Conservation (phyloP, 192 early-diverging fungal genomes). For the Globomyces pollinis-pini region DNA sequence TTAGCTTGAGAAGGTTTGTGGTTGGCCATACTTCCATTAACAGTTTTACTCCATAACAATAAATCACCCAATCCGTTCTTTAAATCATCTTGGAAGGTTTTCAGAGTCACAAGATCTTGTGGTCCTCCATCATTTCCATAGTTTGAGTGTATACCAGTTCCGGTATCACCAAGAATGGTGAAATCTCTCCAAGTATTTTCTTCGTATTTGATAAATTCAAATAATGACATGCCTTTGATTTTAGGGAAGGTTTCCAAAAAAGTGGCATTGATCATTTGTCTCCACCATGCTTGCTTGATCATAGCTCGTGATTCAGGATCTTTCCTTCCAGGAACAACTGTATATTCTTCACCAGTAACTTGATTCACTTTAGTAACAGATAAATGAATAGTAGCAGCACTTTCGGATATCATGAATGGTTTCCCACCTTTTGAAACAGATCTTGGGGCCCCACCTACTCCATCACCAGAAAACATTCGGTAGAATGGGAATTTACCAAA, state of each 20-base stretch:
- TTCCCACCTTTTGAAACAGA: conserved; percentile 20
- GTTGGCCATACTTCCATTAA: too few relatives aligned
- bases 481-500: conserved; percentile 18
- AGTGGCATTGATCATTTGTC: conserved; percentile 22
- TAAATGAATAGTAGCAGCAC: conserved; percentile 9
- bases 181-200: conserved; percentile 30
- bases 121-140: background rate
- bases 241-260: conserved; percentile 22
- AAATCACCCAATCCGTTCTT: background rate
- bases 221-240: conserved; percentile 24
- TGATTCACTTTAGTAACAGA: too few relatives aligned
- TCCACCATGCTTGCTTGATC: conserved; percentile 41
- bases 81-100: background rate
- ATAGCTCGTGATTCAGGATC: conserved; percentile 8
- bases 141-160: background rate
- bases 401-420: conserved; percentile 34
- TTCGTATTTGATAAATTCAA: conserved; percentile 33
- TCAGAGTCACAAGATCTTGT: background rate
- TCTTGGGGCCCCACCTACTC: conserved; percentile 12
- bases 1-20: too few relatives aligned
- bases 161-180: conserved; percentile 13
- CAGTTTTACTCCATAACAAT: background rate
- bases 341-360: background rate
- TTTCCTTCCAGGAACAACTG: background rate
- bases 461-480: conserved; percentile 27